Base-by-base conservation (phyloP, 192 early-diverging fungal genomes). In the Gigaspora rosea region DNA sequence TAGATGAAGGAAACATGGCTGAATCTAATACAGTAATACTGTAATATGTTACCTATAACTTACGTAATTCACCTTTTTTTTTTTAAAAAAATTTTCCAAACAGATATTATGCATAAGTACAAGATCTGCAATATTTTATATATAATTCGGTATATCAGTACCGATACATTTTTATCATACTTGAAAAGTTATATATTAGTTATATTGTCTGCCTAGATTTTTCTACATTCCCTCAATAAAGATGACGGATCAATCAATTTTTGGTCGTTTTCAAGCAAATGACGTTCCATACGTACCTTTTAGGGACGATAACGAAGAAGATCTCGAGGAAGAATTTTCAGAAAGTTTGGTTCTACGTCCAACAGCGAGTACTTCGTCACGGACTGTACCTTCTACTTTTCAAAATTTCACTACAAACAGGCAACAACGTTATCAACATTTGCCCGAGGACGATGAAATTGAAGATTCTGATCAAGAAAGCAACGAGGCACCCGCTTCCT, bases 401-500 rank as follows among this genome's bases (percentile, higher is more conserved):
- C 54, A 62, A 74, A 11, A 15, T 20, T 49, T 74, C 32, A 58
- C 58, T 18, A 35, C 27, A 20, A 50, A 65, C 9, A 32, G 20
- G 36, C 62, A 75, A 49, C 73, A 65, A 52, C n/a, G 18, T 35
- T 76, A 76, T 54, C 62, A 76, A 12, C 62, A 52, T 5, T 36
- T 76, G 7, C 75, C 48, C 11, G 47, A 62, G 2, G 12, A 64
- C 9, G 16, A 64, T 18, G 58, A 61, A 52, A 46, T 18, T 7
- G 63, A 66, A 50, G 32, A 54, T n/a, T 49, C 56, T 8, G 75
- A 76, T 47, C 48, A 46, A 9, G 75, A 76, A 13, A 58, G 46
- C n/a, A 58, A 85, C 36, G 90, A 90, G 65, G 89, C 86, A 8
- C 90, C 91, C 9, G 84, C 86, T 32, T 91, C 90, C 4, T 79